A percentile compares a stretch with the other conserved stretches of the same genome.
These are phyloP conservation scores for Austroboletus olivaceoglutinosus DNA, from an alignment of 1,284 basidiomycete species.

Conservation along the genomic window DNA sequence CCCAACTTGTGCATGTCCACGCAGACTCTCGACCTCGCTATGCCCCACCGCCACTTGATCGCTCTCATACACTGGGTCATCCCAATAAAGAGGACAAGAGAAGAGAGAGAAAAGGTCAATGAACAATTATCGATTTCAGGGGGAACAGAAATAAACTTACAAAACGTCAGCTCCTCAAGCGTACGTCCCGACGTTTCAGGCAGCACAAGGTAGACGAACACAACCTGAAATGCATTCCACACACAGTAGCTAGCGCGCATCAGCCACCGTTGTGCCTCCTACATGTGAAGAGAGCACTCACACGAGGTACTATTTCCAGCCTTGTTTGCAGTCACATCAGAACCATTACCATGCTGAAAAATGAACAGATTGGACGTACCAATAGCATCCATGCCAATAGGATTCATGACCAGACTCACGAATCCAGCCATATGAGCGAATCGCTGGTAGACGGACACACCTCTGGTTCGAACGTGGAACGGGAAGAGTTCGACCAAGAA, in stretches of 20 bases:
- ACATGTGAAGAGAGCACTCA: background rate
- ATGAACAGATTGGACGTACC: background rate
- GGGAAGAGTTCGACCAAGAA: slow-evolving; percentile 17
- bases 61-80: too few species aligned
- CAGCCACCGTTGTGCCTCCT: background rate
- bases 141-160: background rate
- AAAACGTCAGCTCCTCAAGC: slow-evolving; percentile 5
- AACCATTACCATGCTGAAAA: background rate
- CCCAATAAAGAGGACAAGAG: too few species aligned
- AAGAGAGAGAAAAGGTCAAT: too few species aligned
- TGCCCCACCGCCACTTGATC: too few species aligned
- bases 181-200: slow-evolving; percentile 8
- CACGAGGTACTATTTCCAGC: slow-evolving; percentile 11
- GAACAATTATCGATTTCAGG: too few species aligned
- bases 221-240: slow-evolving; percentile 42
- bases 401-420: slow-evolving; percentile 8
- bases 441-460: slow-evolving; percentile 10
- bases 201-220: slow-evolving; percentile 47
- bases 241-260: background rate
- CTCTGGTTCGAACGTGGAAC: slow-evolving; percentile 9
- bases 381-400: slow-evolving; percentile 6
- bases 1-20: too few species aligned
- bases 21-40: too few species aligned
- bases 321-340: background rate
- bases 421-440: background rate